phyloP scores from a whole-genome alignment of 495 filamentous ascomycete genomes.

The Viridothelium virens region DNA sequence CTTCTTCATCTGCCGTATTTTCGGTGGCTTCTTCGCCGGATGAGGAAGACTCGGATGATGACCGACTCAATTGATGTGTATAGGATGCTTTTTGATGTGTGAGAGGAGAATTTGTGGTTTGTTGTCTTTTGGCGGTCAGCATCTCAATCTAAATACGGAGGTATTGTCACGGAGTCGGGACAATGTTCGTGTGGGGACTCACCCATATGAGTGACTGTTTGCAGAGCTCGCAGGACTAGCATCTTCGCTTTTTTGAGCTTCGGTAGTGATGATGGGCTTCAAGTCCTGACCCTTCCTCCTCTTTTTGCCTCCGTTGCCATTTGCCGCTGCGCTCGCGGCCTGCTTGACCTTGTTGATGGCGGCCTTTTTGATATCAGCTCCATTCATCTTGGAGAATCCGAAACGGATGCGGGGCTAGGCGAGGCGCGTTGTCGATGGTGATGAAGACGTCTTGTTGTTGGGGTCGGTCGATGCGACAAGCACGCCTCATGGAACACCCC shows the following conservation, averaged over 20 bases:
- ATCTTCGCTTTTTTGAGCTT: conserved; percentile 34
- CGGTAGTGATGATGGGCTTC: conserved; percentile 38
- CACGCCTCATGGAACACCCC: conserved; percentile 10
- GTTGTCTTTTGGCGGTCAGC: conserved; percentile 2
- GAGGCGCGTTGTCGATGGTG: neutral
- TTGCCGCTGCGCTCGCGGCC: conserved; percentile 46
- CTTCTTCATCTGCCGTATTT: conserved; percentile 94
- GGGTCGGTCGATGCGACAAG: neutral
- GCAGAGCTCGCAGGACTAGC: conserved; percentile 30
- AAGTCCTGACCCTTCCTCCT: conserved; percentile 37
- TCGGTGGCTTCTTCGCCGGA: conserved; percentile 71
- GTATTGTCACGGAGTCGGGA: neutral
- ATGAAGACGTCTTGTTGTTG: neutral
- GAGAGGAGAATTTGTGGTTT: conserved; percentile 31
- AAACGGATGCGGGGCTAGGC: neutral
- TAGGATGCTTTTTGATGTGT: conserved; percentile 43
- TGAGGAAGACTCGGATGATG: conserved; percentile 71
- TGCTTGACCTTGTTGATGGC: conserved; percentile 74
- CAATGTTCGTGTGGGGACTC: neutral
- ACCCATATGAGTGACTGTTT: conserved; percentile 19
- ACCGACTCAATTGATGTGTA: conserved; percentile 53
- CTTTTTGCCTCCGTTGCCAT: conserved; percentile 38
- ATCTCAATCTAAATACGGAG: neutral
- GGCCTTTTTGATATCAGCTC: conserved; percentile 62
- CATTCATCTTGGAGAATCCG: conserved; percentile 53